Evolutionary conservation across 2,329 filamentous ascomycete species (phyloP).

Genomic region (Conoideocrella luteorostrata): DNA sequence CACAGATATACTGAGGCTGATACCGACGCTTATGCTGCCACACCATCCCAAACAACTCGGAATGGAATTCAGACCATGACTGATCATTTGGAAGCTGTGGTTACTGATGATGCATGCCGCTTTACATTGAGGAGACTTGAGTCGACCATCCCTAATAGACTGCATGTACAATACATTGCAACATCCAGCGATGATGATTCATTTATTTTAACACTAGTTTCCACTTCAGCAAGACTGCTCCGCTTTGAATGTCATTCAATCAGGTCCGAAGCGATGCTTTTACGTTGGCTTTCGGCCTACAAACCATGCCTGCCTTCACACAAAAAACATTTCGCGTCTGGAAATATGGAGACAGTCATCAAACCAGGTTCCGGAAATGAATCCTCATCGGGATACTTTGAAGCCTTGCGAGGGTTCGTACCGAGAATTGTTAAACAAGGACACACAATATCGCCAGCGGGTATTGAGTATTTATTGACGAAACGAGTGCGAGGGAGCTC

Average conservation of each 20-base stretch:
- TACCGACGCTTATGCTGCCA: background rate
- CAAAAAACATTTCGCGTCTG: no score
- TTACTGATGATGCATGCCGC: background rate
- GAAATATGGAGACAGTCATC: no score
- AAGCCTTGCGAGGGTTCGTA: no score
- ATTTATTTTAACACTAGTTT: constrained; percentile 37
- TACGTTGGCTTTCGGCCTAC: constrained; percentile 35
- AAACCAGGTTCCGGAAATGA: no score
- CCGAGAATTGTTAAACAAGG: constrained; percentile 36
- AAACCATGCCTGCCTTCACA: constrained; percentile 12
- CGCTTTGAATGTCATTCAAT: constrained; percentile 40
- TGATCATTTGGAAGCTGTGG: background rate
- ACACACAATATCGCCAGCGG: constrained; percentile 18
- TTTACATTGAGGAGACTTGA: background rate
- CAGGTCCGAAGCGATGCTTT: constrained; percentile 36
- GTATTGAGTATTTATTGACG: constrained; percentile 37
- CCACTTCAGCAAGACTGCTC: constrained; percentile 35
- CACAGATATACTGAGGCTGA: background rate
- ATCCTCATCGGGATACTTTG: no score
- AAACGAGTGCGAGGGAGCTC: constrained; percentile 29
- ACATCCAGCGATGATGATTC: constrained; percentile 33
- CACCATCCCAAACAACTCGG: background rate
- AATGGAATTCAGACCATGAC: background rate
- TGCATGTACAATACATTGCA: constrained; percentile 37
- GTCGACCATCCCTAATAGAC: constrained; percentile 21